phyloP scores from a whole-genome alignment of 2,329 filamentous ascomycete species.

The Penicillium sp. region DNA sequence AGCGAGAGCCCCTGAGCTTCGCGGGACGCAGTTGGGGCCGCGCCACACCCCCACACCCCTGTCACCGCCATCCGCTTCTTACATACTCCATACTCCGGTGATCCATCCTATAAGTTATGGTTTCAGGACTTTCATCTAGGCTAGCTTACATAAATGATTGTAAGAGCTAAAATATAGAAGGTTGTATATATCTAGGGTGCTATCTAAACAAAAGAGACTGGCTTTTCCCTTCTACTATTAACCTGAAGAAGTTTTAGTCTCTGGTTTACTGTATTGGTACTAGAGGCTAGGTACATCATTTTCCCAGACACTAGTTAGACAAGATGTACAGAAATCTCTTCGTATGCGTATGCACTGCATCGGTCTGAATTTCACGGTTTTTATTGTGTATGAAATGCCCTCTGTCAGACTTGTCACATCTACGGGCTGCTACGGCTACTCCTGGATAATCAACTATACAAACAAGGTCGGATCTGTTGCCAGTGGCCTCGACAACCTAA shows the following conservation, averaged over 20 bases:
- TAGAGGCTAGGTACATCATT: no score
- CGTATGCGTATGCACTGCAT: neutral
- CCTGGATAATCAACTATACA: neutral
- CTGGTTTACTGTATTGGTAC: no score
- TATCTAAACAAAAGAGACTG: no score
- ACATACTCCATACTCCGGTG: no score
- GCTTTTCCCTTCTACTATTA: no score
- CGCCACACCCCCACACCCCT: constrained; percentile 24
- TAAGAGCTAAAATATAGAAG: no score
- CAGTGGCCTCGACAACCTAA: neutral
- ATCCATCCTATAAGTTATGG: no score
- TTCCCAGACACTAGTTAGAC: no score
- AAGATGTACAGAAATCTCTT: neutral
- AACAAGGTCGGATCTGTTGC: neutral
- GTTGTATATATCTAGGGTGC: no score
- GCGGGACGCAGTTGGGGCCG: constrained; percentile 21
- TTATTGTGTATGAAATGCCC: neutral
- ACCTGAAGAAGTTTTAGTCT: no score
- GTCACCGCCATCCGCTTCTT: constrained; percentile 19
- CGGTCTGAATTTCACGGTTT: neutral
- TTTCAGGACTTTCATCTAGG: no score
- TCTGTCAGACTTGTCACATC: neutral
- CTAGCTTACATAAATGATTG: no score
- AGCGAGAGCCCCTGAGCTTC: constrained; percentile 29
- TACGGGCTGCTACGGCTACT: neutral